Percentiles rank a stretch among this genome's conserved stretches.
Conservation (phyloP, 257 asterid genomes). For the Penstemon eatonii region DNA sequence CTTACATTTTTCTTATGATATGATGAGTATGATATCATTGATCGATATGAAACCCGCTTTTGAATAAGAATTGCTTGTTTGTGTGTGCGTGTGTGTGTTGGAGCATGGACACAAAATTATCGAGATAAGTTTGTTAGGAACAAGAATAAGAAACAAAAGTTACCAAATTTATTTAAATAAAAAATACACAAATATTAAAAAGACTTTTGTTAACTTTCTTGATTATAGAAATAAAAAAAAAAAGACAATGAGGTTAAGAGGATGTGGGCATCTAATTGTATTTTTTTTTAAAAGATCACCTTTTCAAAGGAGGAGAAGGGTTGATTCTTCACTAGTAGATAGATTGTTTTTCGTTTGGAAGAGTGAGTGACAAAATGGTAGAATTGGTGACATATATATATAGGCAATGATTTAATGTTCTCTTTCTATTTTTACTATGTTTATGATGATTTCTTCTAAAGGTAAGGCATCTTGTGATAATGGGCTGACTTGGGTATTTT, state of each 20-base stretch:
- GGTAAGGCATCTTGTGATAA: slow-evolving; percentile 72
- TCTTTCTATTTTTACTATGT: slow-evolving; percentile 36
- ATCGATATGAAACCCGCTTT: too few relatives aligned
- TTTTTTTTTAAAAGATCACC: slow-evolving; percentile 62
- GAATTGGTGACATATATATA: slow-evolving; percentile 47
- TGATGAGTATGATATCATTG: too few relatives aligned
- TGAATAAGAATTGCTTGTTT: too few relatives aligned
- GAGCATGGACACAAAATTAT: slow-evolving; percentile 29
- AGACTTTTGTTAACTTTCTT: slow-evolving; percentile 37
- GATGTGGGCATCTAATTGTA: slow-evolving; percentile 35
- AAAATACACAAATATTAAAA: slow-evolving; percentile 26
- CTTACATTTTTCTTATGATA: too few relatives aligned
- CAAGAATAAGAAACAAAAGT: slow-evolving; percentile 27
- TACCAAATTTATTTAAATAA: slow-evolving; percentile 17
- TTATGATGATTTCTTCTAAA: slow-evolving; percentile 32
- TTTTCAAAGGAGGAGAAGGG: slow-evolving; percentile 43
- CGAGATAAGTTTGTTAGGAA: slow-evolving; percentile 31
- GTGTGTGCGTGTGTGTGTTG: slow-evolving; percentile 9
- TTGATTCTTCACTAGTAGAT: slow-evolving; percentile 22
- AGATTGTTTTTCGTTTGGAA: slow-evolving; percentile 20
- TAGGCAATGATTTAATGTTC: slow-evolving; percentile 44
- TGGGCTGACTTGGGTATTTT: slow-evolving; percentile 40
- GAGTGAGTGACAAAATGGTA: slow-evolving; percentile 35
- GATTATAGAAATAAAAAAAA: slow-evolving; percentile 41
- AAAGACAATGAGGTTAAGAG: slow-evolving; percentile 20